Evolutionary conservation across 495 filamentous ascomycete species (phyloP).

Genomic region (Neurospora tetraspora): DNA sequence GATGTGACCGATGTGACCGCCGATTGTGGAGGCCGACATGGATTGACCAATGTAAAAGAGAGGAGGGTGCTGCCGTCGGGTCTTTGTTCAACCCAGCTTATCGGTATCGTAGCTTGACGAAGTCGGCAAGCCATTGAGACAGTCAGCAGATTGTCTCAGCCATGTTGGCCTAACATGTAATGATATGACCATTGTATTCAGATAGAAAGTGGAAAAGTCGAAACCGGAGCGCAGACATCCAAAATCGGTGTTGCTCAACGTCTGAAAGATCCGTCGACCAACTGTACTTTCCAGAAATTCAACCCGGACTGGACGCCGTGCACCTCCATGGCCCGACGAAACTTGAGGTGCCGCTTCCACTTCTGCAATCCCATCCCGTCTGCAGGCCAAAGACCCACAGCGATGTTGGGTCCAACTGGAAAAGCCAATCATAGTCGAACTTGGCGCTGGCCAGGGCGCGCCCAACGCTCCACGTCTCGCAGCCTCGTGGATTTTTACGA

Average conservation of each 20-base stretch:
- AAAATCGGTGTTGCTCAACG: background rate
- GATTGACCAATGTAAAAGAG: slow-evolving; percentile 4
- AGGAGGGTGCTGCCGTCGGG: background rate
- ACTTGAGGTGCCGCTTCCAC: background rate
- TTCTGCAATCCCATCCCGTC: background rate
- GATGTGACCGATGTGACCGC: slow-evolving; percentile 4
- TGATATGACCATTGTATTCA: background rate
- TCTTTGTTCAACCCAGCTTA: background rate
- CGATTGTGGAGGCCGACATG: slow-evolving; percentile 3
- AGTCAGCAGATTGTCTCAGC: background rate
- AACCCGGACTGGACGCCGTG: background rate
- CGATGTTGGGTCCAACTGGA: background rate
- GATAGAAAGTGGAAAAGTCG: background rate
- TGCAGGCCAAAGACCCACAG: background rate
- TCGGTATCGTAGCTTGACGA: background rate
- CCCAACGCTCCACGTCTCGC: background rate
- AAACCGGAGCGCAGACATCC: background rate
- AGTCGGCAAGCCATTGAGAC: background rate
- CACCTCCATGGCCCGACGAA: background rate
- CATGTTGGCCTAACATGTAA: background rate
- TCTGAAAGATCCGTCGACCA: background rate
- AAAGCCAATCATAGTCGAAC: background rate
- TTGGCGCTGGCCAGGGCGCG: background rate
- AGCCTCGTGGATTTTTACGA: background rate
- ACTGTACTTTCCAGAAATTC: background rate